Conservation (phyloP, 495 filamentous ascomycete species). For the Xylaria intraflava region DNA sequence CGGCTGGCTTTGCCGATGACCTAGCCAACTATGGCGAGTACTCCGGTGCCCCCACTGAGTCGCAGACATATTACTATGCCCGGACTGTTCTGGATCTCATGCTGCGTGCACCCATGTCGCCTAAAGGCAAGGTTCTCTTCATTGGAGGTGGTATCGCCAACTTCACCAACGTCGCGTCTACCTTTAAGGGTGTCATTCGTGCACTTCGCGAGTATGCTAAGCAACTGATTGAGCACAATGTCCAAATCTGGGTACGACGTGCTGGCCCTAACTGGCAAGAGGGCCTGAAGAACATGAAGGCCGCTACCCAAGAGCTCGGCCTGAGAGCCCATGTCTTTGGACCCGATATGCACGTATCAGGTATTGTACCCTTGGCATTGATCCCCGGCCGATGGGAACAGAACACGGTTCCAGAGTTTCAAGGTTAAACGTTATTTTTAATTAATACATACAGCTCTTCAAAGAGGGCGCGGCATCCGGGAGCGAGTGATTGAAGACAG, state of each 20-base stretch:
- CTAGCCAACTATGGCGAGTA: slow-evolving; percentile 99
- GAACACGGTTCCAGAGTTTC: slow-evolving; percentile 49
- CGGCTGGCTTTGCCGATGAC: slow-evolving; percentile 88
- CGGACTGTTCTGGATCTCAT: slow-evolving; percentile 95
- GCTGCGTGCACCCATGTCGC: slow-evolving; percentile 79
- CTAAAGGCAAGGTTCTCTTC: slow-evolving; percentile 96
- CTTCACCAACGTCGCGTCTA: slow-evolving; percentile 96
- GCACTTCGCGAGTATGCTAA: slow-evolving; percentile 88
- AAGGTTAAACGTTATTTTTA: slow-evolving; percentile 31
- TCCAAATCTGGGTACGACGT: slow-evolving; percentile 98
- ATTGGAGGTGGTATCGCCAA: slow-evolving; percentile 99
- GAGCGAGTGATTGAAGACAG: slow-evolving; percentile 6
- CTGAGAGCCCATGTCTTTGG: slow-evolving; percentile 95
- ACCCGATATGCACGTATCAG: slow-evolving; percentile 83
- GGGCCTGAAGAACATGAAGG: slow-evolving; percentile 99
- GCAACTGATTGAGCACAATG: slow-evolving; percentile 88
- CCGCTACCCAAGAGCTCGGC: slow-evolving; percentile 84
- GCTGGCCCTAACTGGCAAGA: slow-evolving; percentile 99
- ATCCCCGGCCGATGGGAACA: slow-evolving; percentile 49
- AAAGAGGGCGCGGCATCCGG: not conserved
- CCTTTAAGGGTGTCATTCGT: slow-evolving; percentile 99
- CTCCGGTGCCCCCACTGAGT: slow-evolving; percentile 96
- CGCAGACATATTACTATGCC: slow-evolving; percentile 97
- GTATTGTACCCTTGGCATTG: slow-evolving; percentile 58
- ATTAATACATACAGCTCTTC: slow-evolving; percentile 9